These are phyloP conservation scores for Aspergillus sergii DNA, from an alignment of 2,329 filamentous ascomycete genomes.

Conservation along the genomic window DNA sequence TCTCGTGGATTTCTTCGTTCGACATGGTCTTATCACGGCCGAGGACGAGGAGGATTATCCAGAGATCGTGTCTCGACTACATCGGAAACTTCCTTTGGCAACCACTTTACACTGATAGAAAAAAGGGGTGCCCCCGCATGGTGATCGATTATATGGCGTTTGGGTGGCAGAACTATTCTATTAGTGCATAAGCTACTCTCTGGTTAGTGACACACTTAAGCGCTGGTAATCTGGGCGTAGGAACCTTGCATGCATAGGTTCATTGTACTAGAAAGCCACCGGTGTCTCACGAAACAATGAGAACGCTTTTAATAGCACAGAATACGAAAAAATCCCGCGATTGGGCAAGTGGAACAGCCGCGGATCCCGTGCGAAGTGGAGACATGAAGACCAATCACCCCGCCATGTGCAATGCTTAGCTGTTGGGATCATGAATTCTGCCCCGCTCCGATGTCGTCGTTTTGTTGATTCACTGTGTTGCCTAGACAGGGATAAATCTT, in stretches of 20 bases:
- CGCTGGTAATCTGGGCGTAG: no score
- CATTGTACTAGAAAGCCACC: not conserved
- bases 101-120: not conserved
- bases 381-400: not conserved
- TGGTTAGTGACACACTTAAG: not conserved
- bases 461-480: not conserved
- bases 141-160: not conserved
- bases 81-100: constrained; percentile 14
- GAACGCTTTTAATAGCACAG: not conserved
- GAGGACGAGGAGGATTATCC: constrained; percentile 9
- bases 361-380: not conserved
- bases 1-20: constrained; percentile 13
- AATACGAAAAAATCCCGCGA: not conserved
- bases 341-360: not conserved
- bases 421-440: not conserved
- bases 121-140: not conserved
- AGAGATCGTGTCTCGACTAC: constrained; percentile 12
- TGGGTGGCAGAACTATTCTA: not conserved
- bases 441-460: not conserved
- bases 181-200: not conserved
- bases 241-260: not conserved
- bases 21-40: constrained; percentile 11
- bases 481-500: not conserved
- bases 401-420: not conserved
- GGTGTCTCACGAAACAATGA: not conserved